Evolutionary conservation across 495 filamentous ascomycete genomes (phyloP), one percentile per base, ranked within the genome.

Genomic region (Penicillium herquei): DNA sequence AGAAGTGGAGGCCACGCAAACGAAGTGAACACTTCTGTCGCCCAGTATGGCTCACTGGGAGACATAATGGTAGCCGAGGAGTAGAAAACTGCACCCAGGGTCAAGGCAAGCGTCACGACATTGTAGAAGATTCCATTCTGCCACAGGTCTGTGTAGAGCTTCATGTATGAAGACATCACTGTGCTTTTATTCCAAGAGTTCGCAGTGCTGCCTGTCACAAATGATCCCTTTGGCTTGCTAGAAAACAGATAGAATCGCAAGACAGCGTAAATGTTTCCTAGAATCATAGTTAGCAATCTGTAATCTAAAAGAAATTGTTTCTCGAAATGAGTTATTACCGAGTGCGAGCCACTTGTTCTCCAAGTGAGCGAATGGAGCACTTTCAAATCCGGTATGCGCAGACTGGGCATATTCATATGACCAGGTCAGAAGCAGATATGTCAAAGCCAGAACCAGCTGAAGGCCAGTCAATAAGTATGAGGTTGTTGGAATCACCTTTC

Each of bases 291-390:
- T 37, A 37, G 34, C 34, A 26, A 26, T 26, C 21, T 26, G 21
- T 1, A 26, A 26, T 26, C 21, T 4, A 26, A 1, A 26, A 26
- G 4, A 1, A 1, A 26, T 26, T 26, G 4, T 26, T 26, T 26
- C 21, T 26, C 21, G 21, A 26, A 26, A 26, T 26, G 4, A 26
- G 21, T 26, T 4, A 26, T 26, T 26, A 26, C 21, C 21, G 21
- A 26, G 21, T 26, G 72, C 55, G 13, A 71, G 50, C 71, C 71
- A 74, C 16, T 63, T 72, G 14, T 75, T 72, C 33, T 73, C 70
- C 3, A 70, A 30, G 42, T 69, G 64, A 2, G 66, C 58, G 55
- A 75, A 73, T 17, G 57, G 50, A 5, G 51, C 39, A 39, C 61
- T 60, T 37, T 43, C 39, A 32, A 56, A 61, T 7, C 59, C 55